Evolutionary conservation across 129 eudicot species (phyloP), one percentile per base, ranked within the genome.

Genomic region (Tagetes erecta): DNA sequence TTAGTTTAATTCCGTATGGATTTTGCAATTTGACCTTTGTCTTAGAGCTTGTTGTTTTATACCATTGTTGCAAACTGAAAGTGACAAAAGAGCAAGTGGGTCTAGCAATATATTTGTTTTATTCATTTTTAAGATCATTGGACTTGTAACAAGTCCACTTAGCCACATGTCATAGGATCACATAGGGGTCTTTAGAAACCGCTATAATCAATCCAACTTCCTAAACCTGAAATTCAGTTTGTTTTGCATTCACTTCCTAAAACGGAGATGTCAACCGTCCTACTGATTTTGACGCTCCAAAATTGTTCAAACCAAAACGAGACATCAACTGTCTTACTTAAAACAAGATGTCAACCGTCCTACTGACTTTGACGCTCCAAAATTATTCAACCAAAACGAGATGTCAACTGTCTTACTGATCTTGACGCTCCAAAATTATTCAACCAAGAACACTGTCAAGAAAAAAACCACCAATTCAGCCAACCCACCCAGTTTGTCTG

Each of bases 41-140:
- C 75, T 57, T 67, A 34, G 11, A 57, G 51, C 69, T 44, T 5
- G 50, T 76, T 76, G 80, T 68, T 33, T 57, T 20, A 34, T 64
- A 30, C 9, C 62, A 14, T 14, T 64, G 66, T 51, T 52, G 30
- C 34, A 67, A 30, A 52, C 31, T 3, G 3, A 74, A 47, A 51
- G 20, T 27, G 73, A 51, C 73, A 63, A 38, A 74, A 64, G 47
- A 38, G 47, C 12, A 38, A 39, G 37, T 36, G 34, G 12, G 31
- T 20, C 42, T 30, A 4, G 53, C 42, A 27, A 31, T 39, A 56
- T 56, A 35, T 20, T 20, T 20, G 27, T 20, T 20, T 20, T 20
- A 20, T 20, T 20, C 27, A 20, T 20, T 20, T 20, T 20, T 20
- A 20, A 20, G 27, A 20, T 20, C 27, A 20, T 20, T 20, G 27